These are phyloP conservation scores for Mycogone perniciosa DNA, from an alignment of 2,329 filamentous ascomycete species.

Conservation along the genomic window DNA sequence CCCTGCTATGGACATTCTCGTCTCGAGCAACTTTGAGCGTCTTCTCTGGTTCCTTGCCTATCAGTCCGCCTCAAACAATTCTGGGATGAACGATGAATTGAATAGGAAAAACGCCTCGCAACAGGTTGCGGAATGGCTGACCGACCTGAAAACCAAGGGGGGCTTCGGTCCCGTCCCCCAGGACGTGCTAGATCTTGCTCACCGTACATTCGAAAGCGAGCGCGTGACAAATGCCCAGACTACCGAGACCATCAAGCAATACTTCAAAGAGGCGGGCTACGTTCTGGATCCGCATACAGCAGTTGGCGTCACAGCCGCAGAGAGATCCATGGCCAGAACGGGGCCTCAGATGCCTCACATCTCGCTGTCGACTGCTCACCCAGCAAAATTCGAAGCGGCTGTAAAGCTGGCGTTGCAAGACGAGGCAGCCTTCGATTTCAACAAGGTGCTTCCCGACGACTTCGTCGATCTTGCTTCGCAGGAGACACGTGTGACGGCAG, in stretches of 20 bases:
- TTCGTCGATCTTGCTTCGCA: slow-evolving; percentile 73
- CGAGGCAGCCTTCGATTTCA: slow-evolving; percentile 66
- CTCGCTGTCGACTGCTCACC: slow-evolving; percentile 86
- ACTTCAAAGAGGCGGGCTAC: slow-evolving; percentile 60
- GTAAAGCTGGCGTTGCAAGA: slow-evolving; percentile 72
- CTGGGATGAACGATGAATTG: slow-evolving; percentile 58
- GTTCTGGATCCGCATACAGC: slow-evolving; percentile 91
- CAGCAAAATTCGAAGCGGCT: slow-evolving; percentile 85
- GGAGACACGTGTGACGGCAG: slow-evolving; percentile 65
- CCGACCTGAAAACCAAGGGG: slow-evolving; percentile 71
- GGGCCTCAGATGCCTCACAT: slow-evolving; percentile 58
- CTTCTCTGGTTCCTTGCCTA: slow-evolving; percentile 90
- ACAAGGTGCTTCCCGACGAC: slow-evolving; percentile 71
- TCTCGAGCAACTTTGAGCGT: slow-evolving; percentile 94
- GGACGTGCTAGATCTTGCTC: slow-evolving; percentile 64
- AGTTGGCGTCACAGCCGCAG: slow-evolving; percentile 73
- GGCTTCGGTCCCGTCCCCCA: slow-evolving; percentile 73
- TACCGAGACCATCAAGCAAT: slow-evolving; percentile 53
- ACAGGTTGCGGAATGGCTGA: slow-evolving; percentile 72
- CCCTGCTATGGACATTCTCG: slow-evolving; percentile 96
- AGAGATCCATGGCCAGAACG: slow-evolving; percentile 57
- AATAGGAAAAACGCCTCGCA: slow-evolving; percentile 65
- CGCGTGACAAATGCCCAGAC: slow-evolving; percentile 61
- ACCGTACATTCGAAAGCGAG: slow-evolving; percentile 75
- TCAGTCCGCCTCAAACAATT: slow-evolving; percentile 51